These are phyloP conservation scores for Epichloe typhina DNA, from an alignment of 2,329 filamentous ascomycete species.

Conservation along the genomic window DNA sequence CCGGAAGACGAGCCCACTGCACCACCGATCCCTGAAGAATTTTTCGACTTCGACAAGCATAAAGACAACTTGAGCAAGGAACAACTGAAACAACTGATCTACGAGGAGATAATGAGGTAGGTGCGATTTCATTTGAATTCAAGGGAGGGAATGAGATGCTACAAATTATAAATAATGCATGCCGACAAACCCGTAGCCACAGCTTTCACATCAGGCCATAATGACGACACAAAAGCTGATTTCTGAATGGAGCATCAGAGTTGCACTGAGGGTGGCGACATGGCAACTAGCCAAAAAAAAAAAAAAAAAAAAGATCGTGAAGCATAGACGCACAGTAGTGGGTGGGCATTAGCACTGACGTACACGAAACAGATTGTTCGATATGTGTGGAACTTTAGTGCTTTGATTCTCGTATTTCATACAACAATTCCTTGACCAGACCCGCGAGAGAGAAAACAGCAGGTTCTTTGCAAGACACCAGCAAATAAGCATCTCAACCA, in stretches of 20 bases:
- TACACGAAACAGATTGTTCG: constrained; percentile 1
- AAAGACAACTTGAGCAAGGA: constrained; percentile 98
- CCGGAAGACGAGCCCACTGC: constrained; percentile 96
- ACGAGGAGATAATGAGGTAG: constrained; percentile 79
- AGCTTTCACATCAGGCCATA: background rate
- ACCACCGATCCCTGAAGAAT: constrained; percentile 92
- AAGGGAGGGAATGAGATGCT: background rate
- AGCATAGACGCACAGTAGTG: background rate
- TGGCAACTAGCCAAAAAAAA: background rate
- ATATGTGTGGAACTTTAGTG: background rate
- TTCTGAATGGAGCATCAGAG: background rate
- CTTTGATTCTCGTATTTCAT: background rate
- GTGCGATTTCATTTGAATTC: background rate
- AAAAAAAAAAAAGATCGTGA: background rate
- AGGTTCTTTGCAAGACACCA: background rate
- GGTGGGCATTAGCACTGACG: background rate
- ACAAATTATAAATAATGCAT: background rate
- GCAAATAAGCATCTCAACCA: background rate
- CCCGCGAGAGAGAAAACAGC: background rate
- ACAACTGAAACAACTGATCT: constrained; percentile 94
- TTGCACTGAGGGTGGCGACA: background rate
- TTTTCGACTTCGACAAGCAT: constrained; percentile 99
- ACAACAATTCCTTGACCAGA: background rate
- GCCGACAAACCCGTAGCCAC: background rate
- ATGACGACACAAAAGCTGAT: background rate